Base-by-base conservation (phyloP, 2,329 filamentous ascomycete species). In the Penicillium sp. region DNA sequence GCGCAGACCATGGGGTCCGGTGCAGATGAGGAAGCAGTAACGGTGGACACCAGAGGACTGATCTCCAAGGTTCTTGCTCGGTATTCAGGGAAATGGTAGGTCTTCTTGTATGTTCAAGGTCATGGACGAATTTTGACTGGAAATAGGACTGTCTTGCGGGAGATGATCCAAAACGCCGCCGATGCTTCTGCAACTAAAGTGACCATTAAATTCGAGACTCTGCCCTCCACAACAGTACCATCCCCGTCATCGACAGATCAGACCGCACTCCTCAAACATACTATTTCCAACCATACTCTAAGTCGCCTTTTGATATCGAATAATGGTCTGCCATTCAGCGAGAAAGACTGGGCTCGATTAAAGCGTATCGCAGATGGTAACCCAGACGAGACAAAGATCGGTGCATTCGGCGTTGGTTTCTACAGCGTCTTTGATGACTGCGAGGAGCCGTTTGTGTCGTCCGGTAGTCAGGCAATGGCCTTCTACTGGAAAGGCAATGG, bases 401-500 rank as follows among this genome's bases (percentile, higher is more conserved):
- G 93, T 44, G 94, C 93, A 3, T 98, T 98, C 66, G 93, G 93
- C 56, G 93, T 98, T 26, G 93, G 93, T 2, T 98, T 98, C 73
- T 98, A 98, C 76, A 95, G 88, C 66, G 91, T 97, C 31, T 98
- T 98, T 67, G 88, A 93, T 51, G 93, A 98, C 66, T 98, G 91
- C 66, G 94, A 98, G 69, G 89, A 96, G 59, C 93, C 93, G 0
- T 97, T 98, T 63, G 87, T 98, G 55, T 93, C 89, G 56, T 97
- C 91, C 0, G 93, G 93, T 0, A 81, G 79, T 52, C 85, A 95
- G 69, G 90, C 89, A 29, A 96, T 98, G 88, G 91, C 91, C 0
- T 98, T 98, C 64, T 98, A 96, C 73, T 98, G 93, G 94, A 97
- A 96, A 68, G 90, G 87, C n/a, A 97, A 97, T 67, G 88, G 89